A percentile compares a stretch with the other conserved stretches of the same genome.
These are phyloP conservation scores for Tylopilus vinaceipallidus DNA, from an alignment of 768 basidiomycete species.

Conservation along the genomic window DNA sequence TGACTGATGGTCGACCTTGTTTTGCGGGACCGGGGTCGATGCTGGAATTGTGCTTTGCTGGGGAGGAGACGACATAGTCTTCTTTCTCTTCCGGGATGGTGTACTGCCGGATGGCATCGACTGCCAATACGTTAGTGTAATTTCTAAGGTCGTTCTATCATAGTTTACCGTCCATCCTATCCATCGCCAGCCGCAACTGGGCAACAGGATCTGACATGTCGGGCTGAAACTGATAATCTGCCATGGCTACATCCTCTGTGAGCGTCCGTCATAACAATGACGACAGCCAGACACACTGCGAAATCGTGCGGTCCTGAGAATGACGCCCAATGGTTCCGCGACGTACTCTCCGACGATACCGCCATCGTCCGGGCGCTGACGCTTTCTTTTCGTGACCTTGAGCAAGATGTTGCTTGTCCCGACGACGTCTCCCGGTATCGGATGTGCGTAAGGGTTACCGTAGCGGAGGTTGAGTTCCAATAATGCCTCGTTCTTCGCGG, in stretches of 20 bases:
- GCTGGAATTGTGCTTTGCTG: conserved; percentile 35
- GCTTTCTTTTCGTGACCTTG: conserved; percentile 74
- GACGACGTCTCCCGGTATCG: conserved; percentile 78
- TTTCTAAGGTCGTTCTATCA: neutral
- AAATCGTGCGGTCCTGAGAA: conserved; percentile 85
- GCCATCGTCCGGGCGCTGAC: conserved; percentile 37
- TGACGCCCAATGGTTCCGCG: conserved; percentile 66
- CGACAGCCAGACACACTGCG: conserved; percentile 60
- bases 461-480: conserved; percentile 78
- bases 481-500: conserved; percentile 58
- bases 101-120: conserved; percentile 71
- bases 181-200: conserved; percentile 70
- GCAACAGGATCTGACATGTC: conserved; percentile 67
- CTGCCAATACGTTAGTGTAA: conserved; percentile 38
- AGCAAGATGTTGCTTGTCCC: conserved; percentile 79
- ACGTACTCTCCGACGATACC: conserved; percentile 64
- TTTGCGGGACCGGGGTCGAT: conserved; percentile 49
- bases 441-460: conserved; percentile 77
- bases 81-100: conserved; percentile 65
- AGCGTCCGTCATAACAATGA: neutral
- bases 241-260: conserved; percentile 66
- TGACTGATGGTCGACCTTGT: conserved; percentile 11
- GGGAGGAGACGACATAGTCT: conserved; percentile 47
- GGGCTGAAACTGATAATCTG: conserved; percentile 88
- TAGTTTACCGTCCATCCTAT: conserved; percentile 76